Evolutionary conservation across 2,329 filamentous ascomycete species (phyloP).

Genomic region (Pyrenophora seminiperda): DNA sequence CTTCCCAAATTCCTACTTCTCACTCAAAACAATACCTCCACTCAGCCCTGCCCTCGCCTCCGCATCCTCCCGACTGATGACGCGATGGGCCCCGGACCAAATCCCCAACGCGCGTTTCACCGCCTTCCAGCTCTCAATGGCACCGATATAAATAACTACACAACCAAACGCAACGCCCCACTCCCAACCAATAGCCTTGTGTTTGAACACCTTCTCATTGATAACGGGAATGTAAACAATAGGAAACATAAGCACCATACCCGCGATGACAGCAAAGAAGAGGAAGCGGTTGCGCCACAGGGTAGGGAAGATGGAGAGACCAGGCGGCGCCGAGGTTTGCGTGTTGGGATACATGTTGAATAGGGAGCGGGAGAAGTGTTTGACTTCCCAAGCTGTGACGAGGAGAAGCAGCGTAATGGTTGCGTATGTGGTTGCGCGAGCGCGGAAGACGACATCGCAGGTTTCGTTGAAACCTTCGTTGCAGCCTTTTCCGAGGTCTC

Average conservation of each 20-base stretch:
- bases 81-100: conserved; percentile 39
- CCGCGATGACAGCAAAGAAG: conserved; percentile 51
- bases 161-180: conserved; percentile 53
- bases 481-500: conserved; percentile 51
- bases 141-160: conserved; percentile 48
- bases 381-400: conserved; percentile 56
- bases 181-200: conserved; percentile 52
- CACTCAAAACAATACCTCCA: conserved; percentile 11
- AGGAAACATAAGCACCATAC: conserved; percentile 51
- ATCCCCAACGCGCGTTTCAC: conserved; percentile 48
- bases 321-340: conserved; percentile 22
- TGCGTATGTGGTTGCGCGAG: conserved; percentile 53
- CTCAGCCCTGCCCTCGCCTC: conserved; percentile 41
- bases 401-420: conserved; percentile 53
- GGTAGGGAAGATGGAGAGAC: conserved; percentile 47
- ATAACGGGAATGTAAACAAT: conserved; percentile 55
- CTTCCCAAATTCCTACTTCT: conserved; percentile 17
- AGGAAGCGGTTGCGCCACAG: conserved; percentile 53
- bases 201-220: conserved; percentile 54
- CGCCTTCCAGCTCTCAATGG: conserved; percentile 55
- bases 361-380: conserved; percentile 51
- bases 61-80: conserved; percentile 42
- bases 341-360: conserved; percentile 53
- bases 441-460: conserved; percentile 52
- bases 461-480: conserved; percentile 52